phyloP scores from a whole-genome alignment of 148 eudicot genomes.

The Fagopyrum tataricum region DNA sequence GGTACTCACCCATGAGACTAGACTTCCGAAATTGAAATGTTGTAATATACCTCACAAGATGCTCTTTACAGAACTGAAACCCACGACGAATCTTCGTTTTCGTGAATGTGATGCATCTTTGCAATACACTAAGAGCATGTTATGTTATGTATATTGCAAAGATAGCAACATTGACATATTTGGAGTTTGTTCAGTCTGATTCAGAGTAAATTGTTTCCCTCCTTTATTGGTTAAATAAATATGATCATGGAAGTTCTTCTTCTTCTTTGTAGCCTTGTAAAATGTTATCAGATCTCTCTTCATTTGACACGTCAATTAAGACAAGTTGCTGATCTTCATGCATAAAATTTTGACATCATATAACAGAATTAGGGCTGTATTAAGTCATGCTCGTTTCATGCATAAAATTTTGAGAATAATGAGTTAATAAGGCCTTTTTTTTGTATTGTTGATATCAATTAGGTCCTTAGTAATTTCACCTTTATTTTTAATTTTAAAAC shows the following conservation, averaged over 20 bases:
- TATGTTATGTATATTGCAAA: background rate
- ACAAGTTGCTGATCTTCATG: no score
- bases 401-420: no score
- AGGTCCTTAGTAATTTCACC: no score
- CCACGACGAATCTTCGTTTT: background rate
- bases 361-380: no score
- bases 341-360: no score
- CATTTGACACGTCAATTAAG: no score
- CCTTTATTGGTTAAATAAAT: background rate
- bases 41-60: background rate
- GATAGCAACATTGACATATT: background rate
- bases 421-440: no score
- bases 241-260: background rate
- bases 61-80: constrained; percentile 7
- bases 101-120: background rate
- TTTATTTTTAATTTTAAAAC: no score
- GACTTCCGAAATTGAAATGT: background rate
- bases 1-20: background rate
- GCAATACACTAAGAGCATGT: background rate
- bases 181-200: background rate
- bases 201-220: background rate
- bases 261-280: background rate
- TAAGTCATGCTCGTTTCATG: no score
- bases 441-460: no score
- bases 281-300: background rate